A percentile compares a stretch with the other conserved stretches of the same genome.
Evolutionary conservation across 768 basidiomycete genomes (phyloP).

Genomic region (Mycena amicta): DNA sequence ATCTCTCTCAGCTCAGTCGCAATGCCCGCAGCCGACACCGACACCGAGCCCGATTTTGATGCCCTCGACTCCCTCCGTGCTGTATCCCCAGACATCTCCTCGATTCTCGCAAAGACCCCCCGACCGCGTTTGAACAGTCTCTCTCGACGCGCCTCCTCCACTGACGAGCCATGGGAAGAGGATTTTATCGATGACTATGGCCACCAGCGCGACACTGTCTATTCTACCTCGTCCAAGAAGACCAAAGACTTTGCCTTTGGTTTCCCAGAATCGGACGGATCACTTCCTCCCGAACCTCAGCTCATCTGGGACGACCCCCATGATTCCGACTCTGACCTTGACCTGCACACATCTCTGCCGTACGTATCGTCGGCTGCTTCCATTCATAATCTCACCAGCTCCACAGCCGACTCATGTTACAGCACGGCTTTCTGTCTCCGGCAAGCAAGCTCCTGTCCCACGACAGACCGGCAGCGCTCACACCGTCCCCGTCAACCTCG

Average conservation of each 20-base stretch:
- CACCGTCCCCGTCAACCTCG: conserved; percentile 5
- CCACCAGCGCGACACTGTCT: conserved; percentile 7
- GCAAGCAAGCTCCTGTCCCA: conserved; percentile 60
- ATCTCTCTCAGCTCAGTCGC: conserved; percentile 19
- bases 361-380: conserved; percentile 37
- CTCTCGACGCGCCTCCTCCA: neutral
- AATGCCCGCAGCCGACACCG: conserved; percentile 17
- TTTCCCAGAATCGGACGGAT: conserved; percentile 15
- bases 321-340: conserved; percentile 66
- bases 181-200: conserved; percentile 31
- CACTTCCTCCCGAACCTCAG: conserved; percentile 21
- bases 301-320: conserved; percentile 35
- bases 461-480: conserved; percentile 19
- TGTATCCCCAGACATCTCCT: conserved; percentile 39
- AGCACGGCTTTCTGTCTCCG: conserved; percentile 67
- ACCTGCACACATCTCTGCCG: conserved; percentile 72
- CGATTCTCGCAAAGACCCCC: conserved; percentile 42
- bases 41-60: conserved; percentile 20
- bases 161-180: conserved; percentile 23
- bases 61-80: conserved; percentile 17
- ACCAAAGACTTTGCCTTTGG: conserved; percentile 16
- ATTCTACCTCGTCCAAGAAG: conserved; percentile 4
- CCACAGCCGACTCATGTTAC: conserved; percentile 63
- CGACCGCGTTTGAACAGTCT: conserved; percentile 28
- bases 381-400: conserved; percentile 7